Base-by-base conservation (phyloP, 73 alveolate genomes). In the Diophrys appendiculata region DNA sequence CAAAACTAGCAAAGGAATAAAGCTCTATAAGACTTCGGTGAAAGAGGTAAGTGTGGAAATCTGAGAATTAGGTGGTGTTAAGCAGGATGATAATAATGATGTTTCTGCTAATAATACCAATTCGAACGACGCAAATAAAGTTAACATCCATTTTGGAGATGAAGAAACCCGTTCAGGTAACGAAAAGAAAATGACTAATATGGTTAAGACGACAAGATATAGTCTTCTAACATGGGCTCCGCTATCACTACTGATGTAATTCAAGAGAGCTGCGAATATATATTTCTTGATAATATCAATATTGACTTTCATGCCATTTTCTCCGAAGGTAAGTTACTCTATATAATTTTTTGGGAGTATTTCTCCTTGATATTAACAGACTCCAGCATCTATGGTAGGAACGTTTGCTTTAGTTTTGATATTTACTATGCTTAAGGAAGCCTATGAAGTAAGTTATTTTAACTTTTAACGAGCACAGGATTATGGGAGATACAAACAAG, bases 251-350 rank as follows among this genome's bases (percentile, higher is more conserved):
- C 81, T 94, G 60, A 71, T 93, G 74, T 89, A 95, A 91, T 95
- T 95, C 78, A 82, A 88, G 81, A 88, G 97, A 89, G 94, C 92
- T 34, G 98, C 99, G 0, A 95, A 95, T 71, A 93, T 93, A 28
- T 95, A 95, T 86, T 95, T 95, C 83, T 84, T 95, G 73, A 77
- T 95, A 54, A 92, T 94, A 30, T 94, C 99, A 8, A 80, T 95
- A 29, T 77, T 95, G 70, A 91, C 98, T 0, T 93, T 81, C 75
- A 55, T 90, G 83, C 84, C 91, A 77, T 86, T 86, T 69, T 81
- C 90, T 13, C 93, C 93, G 0, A 86, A 86, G 65, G 71, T 60
- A 60, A 3, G 28, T 3, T 3, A 60, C 18, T 3, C 5, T 60
- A 11, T n/a, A n/a, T n/a, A n/a, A n/a, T n/a, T n/a, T n/a, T n/a